Percentiles rank a stretch among this genome's conserved stretches.
These are phyloP conservation scores for Epichloe hybrida DNA, from an alignment of 2,329 filamentous ascomycete genomes.

Conservation along the genomic window DNA sequence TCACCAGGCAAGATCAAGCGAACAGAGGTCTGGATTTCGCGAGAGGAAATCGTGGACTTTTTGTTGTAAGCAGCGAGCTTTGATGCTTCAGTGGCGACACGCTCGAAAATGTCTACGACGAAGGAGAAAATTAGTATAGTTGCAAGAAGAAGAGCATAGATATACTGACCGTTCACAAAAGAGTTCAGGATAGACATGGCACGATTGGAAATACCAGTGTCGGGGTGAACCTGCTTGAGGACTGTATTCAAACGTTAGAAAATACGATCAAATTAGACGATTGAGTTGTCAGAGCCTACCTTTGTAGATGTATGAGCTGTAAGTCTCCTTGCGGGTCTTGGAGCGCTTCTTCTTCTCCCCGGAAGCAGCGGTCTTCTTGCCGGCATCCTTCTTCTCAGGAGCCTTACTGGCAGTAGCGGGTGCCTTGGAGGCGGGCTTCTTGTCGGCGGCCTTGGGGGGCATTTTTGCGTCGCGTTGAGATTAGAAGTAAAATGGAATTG, in stretches of 20 bases:
- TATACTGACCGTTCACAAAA: constrained; percentile 80
- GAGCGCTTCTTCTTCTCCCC: constrained; percentile 99
- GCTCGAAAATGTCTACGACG: constrained; percentile 85
- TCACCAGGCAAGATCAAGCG: constrained; percentile 96
- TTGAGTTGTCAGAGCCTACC: constrained; percentile 38
- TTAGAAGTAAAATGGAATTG: constrained; percentile 7
- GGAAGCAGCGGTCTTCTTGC: constrained; percentile 96
- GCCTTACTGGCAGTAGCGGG: constrained; percentile 58
- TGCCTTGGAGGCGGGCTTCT: constrained; percentile 98
- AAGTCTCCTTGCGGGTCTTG: constrained; percentile 99
- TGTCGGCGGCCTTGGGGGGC: constrained; percentile 97
- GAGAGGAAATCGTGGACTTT: constrained; percentile 99
- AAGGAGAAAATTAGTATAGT: no score
- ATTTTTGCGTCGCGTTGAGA: constrained; percentile 45
- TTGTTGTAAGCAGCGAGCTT: constrained; percentile 99
- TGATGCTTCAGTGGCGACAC: constrained; percentile 93
- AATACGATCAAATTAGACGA: not conserved
- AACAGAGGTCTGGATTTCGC: constrained; percentile 98
- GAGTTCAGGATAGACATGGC: constrained; percentile 99
- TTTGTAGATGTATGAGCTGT: constrained; percentile 99
- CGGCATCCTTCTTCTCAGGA: constrained; percentile 96
- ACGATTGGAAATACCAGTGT: constrained; percentile 99
- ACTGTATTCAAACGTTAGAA: constrained; percentile 39
- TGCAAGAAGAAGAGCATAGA: not conserved
- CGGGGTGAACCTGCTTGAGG: constrained; percentile 98